A percentile compares a stretch with the other conserved stretches of the same genome.
phyloP scores from a whole-genome alignment of 495 filamentous ascomycete species.

The Talaromyces ruber region DNA sequence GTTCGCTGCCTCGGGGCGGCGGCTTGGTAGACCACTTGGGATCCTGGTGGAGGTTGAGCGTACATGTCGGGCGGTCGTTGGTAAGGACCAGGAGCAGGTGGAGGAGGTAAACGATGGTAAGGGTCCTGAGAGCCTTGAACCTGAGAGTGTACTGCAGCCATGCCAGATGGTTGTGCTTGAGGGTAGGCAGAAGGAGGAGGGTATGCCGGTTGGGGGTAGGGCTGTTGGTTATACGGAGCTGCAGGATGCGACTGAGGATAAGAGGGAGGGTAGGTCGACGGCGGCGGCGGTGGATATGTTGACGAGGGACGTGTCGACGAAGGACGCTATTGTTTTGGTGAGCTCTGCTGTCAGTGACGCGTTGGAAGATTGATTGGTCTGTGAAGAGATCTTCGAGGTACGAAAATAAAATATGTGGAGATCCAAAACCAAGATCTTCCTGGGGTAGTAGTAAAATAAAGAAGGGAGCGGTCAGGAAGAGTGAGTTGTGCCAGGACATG shows the following conservation, averaged over 20 bases:
- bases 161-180: slow-evolving; percentile 31
- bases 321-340: slow-evolving; percentile 2
- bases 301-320: slow-evolving; percentile 4
- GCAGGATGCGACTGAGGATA: slow-evolving; percentile 31
- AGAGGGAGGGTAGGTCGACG: slow-evolving; percentile 16
- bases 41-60: slow-evolving; percentile 31
- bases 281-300: slow-evolving; percentile 2
- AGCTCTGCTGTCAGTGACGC: not conserved
- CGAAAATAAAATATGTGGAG: not conserved
- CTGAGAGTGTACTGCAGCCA: slow-evolving; percentile 32
- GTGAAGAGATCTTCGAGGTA: not conserved
- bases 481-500: not conserved
- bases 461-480: not conserved
- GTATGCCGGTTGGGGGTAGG: slow-evolving; percentile 17
- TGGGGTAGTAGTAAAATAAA: not conserved
- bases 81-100: slow-evolving; percentile 27
- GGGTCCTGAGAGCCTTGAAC: slow-evolving; percentile 26
- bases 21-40: slow-evolving; percentile 49
- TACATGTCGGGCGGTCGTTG: slow-evolving; percentile 38
- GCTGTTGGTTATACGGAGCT: slow-evolving; percentile 18
- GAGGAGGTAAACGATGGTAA: slow-evolving; percentile 33
- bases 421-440: not conserved
- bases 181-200: slow-evolving; percentile 18
- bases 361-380: not conserved
- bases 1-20: slow-evolving; percentile 72